Conservation (phyloP, 73 alveolate species). For the Halteria grandinella region DNA sequence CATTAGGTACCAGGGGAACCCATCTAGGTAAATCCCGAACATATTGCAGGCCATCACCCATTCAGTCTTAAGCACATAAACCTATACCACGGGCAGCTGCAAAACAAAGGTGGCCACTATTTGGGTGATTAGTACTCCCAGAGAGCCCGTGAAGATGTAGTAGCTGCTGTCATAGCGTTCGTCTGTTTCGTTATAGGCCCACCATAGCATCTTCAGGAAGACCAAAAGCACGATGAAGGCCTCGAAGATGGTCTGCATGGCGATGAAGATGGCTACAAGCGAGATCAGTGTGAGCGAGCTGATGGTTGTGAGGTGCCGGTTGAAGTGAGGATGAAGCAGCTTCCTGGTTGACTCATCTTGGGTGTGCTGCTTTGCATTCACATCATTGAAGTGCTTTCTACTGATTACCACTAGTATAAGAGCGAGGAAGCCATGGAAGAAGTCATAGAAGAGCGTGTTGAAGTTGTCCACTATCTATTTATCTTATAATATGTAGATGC, state of each 20-base stretch:
- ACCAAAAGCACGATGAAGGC: neutral
- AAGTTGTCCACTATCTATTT: conserved; percentile 5
- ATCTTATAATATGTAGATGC: conserved; percentile 4
- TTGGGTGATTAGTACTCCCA: neutral
- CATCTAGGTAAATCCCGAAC: conserved; percentile 1
- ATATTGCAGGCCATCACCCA: conserved; percentile 12
- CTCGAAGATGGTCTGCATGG: too few relatives aligned
- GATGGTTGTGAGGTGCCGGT: conserved; percentile 5
- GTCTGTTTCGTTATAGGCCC: conserved; percentile 34
- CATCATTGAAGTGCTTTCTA: conserved; percentile 15
- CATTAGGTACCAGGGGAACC: neutral
- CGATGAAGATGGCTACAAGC: neutral
- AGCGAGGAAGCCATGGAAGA: conserved; percentile 1
- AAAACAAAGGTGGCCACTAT: conserved; percentile 7
- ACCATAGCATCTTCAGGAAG: conserved; percentile 14
- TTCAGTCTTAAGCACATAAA: neutral
- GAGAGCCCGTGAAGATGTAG: neutral
- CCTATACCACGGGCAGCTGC: neutral
- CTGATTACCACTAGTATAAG: conserved; percentile 4
- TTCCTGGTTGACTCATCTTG: neutral
- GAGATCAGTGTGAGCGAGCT: neutral
- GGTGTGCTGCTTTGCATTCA: neutral
- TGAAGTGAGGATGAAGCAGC: conserved; percentile 11
- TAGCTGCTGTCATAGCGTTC: conserved; percentile 10
- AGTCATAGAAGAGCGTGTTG: conserved; percentile 33